A percentile compares a stretch with the other conserved stretches of the same genome.
Conservation (phyloP, 805 yeast genomes). For the Torulaspora indica region DNA sequence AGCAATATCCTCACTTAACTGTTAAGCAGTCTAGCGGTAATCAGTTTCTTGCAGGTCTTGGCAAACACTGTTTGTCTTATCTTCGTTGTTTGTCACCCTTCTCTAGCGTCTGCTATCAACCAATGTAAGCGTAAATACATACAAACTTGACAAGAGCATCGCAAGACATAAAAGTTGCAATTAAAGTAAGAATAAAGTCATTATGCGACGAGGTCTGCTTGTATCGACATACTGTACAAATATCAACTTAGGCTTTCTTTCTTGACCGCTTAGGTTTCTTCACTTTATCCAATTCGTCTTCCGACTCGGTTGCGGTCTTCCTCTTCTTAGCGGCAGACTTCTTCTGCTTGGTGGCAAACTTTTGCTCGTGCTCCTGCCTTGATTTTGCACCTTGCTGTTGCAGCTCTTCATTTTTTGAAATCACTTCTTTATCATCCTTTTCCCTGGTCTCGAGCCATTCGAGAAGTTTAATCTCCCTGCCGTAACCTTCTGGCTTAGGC, state of each 20-base stretch:
- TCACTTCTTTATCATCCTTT: conserved; percentile 51
- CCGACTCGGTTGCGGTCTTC: conserved; percentile 8
- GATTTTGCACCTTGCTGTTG: conserved; percentile 60
- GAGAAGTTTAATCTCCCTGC: conserved; percentile 74
- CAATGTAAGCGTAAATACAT: neutral
- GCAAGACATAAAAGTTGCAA: neutral
- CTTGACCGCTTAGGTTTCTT: conserved; percentile 20
- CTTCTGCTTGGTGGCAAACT: conserved; percentile 54
- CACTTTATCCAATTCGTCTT: conserved; percentile 14
- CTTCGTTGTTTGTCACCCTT: neutral
- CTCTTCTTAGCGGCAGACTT: conserved; percentile 26
- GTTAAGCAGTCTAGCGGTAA: too few species aligned
- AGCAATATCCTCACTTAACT: too few species aligned
- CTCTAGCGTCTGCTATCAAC: neutral
- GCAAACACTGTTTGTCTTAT: neutral
- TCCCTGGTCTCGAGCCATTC: conserved; percentile 60
- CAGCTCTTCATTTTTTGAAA: conserved; percentile 46
- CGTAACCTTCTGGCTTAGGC: conserved; percentile 62
- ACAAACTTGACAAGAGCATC: neutral
- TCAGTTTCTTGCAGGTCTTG: neutral
- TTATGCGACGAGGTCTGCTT: neutral
- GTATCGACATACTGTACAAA: neutral
- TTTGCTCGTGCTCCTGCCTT: conserved; percentile 62
- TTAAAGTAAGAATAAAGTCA: neutral
- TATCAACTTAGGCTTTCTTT: conserved; percentile 6